phyloP scores from a whole-genome alignment of 2,329 filamentous ascomycete species.

The Clarireedia sp. region DNA sequence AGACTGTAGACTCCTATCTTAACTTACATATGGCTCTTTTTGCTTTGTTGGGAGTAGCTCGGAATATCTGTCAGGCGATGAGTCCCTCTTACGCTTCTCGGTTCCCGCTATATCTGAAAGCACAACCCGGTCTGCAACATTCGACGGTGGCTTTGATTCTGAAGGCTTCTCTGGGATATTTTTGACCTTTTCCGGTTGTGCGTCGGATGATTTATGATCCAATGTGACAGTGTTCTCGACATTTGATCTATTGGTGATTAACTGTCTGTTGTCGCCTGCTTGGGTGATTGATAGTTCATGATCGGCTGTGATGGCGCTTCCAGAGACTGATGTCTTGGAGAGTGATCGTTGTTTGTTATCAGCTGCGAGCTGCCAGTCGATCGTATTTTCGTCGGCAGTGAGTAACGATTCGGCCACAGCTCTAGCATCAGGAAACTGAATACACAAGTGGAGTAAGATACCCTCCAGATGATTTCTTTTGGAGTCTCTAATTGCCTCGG shows the following conservation, averaged over 20 bases:
- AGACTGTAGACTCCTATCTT: not conserved
- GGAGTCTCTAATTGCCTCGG: slow-evolving; percentile 1
- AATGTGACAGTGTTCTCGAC: no score
- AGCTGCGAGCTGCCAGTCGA: not conserved
- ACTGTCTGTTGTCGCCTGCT: no score
- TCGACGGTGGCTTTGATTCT: no score
- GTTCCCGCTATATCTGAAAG: no score
- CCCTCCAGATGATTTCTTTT: not conserved
- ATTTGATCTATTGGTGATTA: no score
- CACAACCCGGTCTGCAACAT: not conserved
- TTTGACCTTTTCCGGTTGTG: no score
- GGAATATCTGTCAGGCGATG: not conserved
- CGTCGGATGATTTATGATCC: no score
- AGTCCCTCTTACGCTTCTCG: slow-evolving; percentile 1
- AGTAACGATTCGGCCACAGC: slow-evolving; percentile 2
- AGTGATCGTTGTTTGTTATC: not conserved
- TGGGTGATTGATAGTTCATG: no score
- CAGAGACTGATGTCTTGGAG: not conserved
- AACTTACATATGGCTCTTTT: not conserved
- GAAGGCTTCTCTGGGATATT: no score
- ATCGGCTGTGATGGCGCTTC: not conserved
- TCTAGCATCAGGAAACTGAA: slow-evolving; percentile 2
- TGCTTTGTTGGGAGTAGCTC: not conserved
- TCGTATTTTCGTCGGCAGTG: not conserved
- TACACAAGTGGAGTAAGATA: not conserved